Base-by-base conservation (phyloP, 1,284 basidiomycete genomes). In the Paramarasmius palmivorus region DNA sequence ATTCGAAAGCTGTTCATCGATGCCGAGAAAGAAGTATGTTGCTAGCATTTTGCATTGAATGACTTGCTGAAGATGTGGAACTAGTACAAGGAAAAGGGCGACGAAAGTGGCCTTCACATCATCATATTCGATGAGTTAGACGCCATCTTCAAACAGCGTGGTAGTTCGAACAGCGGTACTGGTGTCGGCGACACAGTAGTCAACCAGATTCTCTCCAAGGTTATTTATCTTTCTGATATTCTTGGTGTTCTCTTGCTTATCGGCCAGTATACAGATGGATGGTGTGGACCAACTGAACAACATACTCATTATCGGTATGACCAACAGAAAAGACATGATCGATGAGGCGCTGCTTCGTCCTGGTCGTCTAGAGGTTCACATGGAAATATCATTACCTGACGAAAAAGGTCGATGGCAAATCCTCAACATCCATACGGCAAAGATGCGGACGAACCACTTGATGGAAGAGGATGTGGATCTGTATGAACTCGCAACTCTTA, bases 111-210 rank as follows among this genome's bases (percentile, higher is more conserved):
- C 4, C 76, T 99, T 52, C 97, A 99, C 70, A 99, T 99, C 73
- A 98, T 99, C 76, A 99, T 99, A 60, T 98, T 99, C 67, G 97
- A 99, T 71, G 97, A 99, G 73, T 75, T 99, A 62, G 97, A 99
- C 69, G 97, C 97, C 10, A 94, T 99, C 62, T 98, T 95, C 81
- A 98, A 98, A 70, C 96, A 99, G 68, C 91, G 97, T 82, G 95
- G 95, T 8, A 92, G 92, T 5, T 89, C 86, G 17, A 86, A 84
- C 61, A 87, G 78, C 49, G 92, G 94, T n/a, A 99, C 96, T 2
- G 97, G 97, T 53, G 96, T 99, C 2, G 97, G 96, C 22, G 97
- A 99, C 72, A 98, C 90, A 36, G 93, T 99, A 15, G 97, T 99
- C 68, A 99, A 99, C 73, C 97, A 99, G 75, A 82, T 99, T 50